phyloP scores from a whole-genome alignment of 1,284 basidiomycete species.

The Sparassis latifolia region DNA sequence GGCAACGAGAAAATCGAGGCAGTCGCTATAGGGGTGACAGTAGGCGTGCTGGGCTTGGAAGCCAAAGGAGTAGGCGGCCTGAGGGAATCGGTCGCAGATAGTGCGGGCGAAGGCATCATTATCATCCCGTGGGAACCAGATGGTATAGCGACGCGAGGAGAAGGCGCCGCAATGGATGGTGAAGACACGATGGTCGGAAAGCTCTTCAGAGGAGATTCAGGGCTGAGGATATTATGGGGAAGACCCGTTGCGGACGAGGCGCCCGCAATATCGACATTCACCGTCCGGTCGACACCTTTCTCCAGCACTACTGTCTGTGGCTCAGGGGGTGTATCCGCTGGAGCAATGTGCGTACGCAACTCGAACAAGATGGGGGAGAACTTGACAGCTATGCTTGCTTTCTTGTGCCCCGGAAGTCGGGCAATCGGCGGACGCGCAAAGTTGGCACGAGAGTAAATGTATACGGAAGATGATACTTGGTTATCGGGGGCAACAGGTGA shows the following conservation, averaged over 20 bases:
- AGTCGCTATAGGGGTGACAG: slow-evolving; percentile 27
- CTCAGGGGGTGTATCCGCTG: slow-evolving; percentile 33
- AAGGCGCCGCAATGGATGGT: slow-evolving; percentile 27
- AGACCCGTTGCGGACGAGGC: slow-evolving; percentile 4
- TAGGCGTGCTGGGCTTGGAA: slow-evolving; percentile 51
- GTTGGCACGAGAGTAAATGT: slow-evolving; percentile 93
- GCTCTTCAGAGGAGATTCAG: slow-evolving; percentile 14
- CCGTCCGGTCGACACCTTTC: slow-evolving; percentile 64
- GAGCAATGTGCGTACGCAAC: slow-evolving; percentile 56
- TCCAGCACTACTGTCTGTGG: slow-evolving; percentile 53
- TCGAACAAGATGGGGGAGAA: slow-evolving; percentile 95
- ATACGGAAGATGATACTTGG: slow-evolving; percentile 62
- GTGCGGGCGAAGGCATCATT: slow-evolving; percentile 47
- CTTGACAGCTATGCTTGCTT: slow-evolving; percentile 87
- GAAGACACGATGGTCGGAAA: slow-evolving; percentile 8
- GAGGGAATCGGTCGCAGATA: slow-evolving; percentile 48
- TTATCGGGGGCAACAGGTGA: slow-evolving; percentile 29
- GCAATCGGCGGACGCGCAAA: slow-evolving; percentile 89
- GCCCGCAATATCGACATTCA: slow-evolving; percentile 44
- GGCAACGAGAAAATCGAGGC: slow-evolving; percentile 82
- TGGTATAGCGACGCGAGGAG: slow-evolving; percentile 27
- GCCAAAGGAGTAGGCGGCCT: slow-evolving; percentile 50
- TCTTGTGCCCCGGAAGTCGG: slow-evolving; percentile 94
- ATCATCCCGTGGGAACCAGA: slow-evolving; percentile 30
- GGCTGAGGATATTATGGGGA: slow-evolving; percentile 7